These are phyloP conservation scores for Xerocomellus intermedius DNA, from an alignment of 768 basidiomycete species.

Conservation along the genomic window DNA sequence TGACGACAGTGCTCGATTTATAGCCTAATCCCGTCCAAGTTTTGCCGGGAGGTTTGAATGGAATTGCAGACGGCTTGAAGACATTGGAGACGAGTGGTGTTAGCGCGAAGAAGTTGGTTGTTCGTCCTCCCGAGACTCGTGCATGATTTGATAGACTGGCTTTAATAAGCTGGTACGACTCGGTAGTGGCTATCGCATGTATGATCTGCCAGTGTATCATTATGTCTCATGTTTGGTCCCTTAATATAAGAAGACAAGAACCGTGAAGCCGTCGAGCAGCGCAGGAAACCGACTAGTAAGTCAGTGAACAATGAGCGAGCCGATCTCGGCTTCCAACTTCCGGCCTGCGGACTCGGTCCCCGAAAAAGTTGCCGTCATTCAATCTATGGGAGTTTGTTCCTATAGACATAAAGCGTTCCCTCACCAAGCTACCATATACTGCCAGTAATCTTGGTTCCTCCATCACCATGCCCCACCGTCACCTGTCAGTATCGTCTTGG, in stretches of 20 bases:
- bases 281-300: too few relatives aligned
- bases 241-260: not conserved
- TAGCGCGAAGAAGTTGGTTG: slow-evolving; percentile 42
- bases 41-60: slow-evolving; percentile 37
- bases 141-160: not conserved
- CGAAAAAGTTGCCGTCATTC: too few relatives aligned
- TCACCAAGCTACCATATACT: too few relatives aligned
- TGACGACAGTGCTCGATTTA: not conserved
- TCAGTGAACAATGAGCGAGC: too few relatives aligned
- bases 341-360: not conserved
- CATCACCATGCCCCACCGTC: too few relatives aligned
- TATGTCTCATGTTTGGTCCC: not conserved
- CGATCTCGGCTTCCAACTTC: too few relatives aligned
- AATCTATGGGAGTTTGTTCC: too few relatives aligned
- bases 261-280: not conserved
- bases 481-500: too few relatives aligned
- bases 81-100: slow-evolving; percentile 28
- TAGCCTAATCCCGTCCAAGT: slow-evolving; percentile 40
- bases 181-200: not conserved
- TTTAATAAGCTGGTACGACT: not conserved
- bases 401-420: too few relatives aligned
- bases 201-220: not conserved
- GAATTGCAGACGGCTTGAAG: slow-evolving; percentile 31
- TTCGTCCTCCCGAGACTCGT: slow-evolving; percentile 16
- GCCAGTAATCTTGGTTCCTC: too few relatives aligned